Base-by-base conservation (phyloP, 495 filamentous ascomycete species). In the Podospora australis region DNA sequence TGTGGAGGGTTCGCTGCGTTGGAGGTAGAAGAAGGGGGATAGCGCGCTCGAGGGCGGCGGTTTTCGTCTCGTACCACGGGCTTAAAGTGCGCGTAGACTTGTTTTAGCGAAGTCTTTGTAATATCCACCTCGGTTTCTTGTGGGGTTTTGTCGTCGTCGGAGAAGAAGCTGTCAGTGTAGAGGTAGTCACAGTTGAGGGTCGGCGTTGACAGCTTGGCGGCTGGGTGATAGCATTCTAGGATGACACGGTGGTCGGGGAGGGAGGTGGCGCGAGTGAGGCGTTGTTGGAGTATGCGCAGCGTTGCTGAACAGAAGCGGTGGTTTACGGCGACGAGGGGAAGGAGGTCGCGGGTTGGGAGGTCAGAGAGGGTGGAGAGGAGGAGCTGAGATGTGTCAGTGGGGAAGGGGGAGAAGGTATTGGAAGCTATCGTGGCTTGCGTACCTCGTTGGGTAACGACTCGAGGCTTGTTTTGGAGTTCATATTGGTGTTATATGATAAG, bases 201-300 rank as follows among this genome's bases (percentile, higher is more conserved):
- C 2, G 85, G 81, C 40, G 82, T 82, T 10, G 73, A 80, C 23
- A 85, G 66, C 60, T 79, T 83, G n/a, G 76, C 78, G 51, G 70
- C 78, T 0, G 87, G 87, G 52, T 84, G 84, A 58, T 82, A 89
- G 68, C 83, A 87, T 70, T 89, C 85, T 11, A 92, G 74, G 16
- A 89, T 80, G 22, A 90, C 64, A 32, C 78, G 71, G 59, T 83
- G 79, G 45, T 81, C 77, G 14, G 74, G 64, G 13, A 83, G 66
- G 7, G 71, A 64, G 3, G 80, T 71, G 20, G 79, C 78, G 16
- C 70, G 54, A 26, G 79, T 63, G 13, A 90, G 73, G 35, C 87
- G 81, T 21, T 74, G 65, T 52, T 85, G 79, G 19, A 90, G 62
- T 36, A 90, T 74, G 41, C 80, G 79, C n/a, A 83, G 68, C 39